A percentile compares a stretch with the other conserved stretches of the same genome.
Evolutionary conservation across 2,329 filamentous ascomycete species (phyloP).

Genomic region (Podosphaera xanthii): DNA sequence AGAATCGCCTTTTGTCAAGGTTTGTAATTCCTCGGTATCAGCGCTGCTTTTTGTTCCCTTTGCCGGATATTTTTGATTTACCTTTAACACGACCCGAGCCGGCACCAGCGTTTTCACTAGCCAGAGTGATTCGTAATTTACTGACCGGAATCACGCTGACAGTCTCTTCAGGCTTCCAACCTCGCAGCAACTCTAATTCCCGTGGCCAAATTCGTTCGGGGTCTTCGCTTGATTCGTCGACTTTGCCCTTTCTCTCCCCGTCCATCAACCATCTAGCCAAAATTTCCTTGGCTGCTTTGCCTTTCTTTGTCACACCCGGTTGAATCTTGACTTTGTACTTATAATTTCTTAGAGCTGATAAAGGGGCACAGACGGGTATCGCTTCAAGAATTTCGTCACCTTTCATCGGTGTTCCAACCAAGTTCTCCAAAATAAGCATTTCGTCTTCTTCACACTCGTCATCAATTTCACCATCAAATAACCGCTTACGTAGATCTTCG

Average conservation of each 20-base stretch:
- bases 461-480: constrained; percentile 32
- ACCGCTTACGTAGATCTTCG: constrained; percentile 42
- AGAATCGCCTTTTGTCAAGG: background rate
- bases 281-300: constrained; percentile 80
- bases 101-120: constrained; percentile 23
- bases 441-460: constrained; percentile 34
- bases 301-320: constrained; percentile 74
- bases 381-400: constrained; percentile 64
- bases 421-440: constrained; percentile 36
- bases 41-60: background rate
- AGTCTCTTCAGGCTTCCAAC: constrained; percentile 60
- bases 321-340: constrained; percentile 95
- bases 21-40: background rate
- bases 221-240: constrained; percentile 38
- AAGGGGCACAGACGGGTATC: constrained; percentile 41
- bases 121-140: constrained; percentile 59
- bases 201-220: constrained; percentile 61
- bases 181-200: constrained; percentile 67
- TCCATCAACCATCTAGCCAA: constrained; percentile 58
- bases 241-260: constrained; percentile 26
- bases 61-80: constrained; percentile 10
- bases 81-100: constrained; percentile 9
- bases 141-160: constrained; percentile 61
- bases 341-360: constrained; percentile 38
- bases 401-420: constrained; percentile 54